These are phyloP conservation scores for Magnaporthiopsis incrustans DNA, from an alignment of 2,329 filamentous ascomycete species.

Conservation along the genomic window DNA sequence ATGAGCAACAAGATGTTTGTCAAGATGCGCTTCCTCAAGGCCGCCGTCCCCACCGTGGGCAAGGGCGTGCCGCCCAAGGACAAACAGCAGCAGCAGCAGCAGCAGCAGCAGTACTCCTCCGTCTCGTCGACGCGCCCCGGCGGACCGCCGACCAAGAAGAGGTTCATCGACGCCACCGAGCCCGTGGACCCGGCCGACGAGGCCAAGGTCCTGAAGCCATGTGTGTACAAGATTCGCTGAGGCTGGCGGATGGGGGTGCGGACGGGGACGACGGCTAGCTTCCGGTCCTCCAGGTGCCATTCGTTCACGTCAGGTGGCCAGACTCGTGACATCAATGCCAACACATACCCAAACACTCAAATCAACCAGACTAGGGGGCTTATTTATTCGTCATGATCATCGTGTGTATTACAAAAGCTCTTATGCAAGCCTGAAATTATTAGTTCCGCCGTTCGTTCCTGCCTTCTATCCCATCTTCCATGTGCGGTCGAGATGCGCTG, in stretches of 20 bases:
- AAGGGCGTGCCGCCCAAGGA: conserved; percentile 55
- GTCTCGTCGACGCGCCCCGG: no score
- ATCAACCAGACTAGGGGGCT: conserved; percentile 16
- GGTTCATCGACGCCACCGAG: conserved; percentile 51
- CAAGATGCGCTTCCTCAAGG: conserved; percentile 89
- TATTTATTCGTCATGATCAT: background rate
- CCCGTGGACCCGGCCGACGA: conserved; percentile 53
- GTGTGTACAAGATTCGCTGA: conserved; percentile 84
- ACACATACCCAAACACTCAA: background rate
- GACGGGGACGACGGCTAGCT: no score
- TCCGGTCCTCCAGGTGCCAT: no score
- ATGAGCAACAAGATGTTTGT: conserved; percentile 97
- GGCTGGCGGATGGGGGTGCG: no score
- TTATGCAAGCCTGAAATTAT: background rate
- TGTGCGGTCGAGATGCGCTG: background rate
- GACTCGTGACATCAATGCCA: no score
- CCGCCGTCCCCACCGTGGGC: conserved; percentile 63
- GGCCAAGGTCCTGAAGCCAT: conserved; percentile 71
- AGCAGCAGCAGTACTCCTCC: conserved; percentile 8
- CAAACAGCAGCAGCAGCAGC: conserved; percentile 21
- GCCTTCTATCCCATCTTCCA: background rate
- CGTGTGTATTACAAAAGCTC: background rate
- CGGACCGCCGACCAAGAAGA: conserved; percentile 28
- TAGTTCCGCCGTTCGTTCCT: background rate
- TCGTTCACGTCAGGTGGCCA: no score